phyloP scores from a whole-genome alignment of 75 land plant genomes.

The Larix kaempferi region DNA sequence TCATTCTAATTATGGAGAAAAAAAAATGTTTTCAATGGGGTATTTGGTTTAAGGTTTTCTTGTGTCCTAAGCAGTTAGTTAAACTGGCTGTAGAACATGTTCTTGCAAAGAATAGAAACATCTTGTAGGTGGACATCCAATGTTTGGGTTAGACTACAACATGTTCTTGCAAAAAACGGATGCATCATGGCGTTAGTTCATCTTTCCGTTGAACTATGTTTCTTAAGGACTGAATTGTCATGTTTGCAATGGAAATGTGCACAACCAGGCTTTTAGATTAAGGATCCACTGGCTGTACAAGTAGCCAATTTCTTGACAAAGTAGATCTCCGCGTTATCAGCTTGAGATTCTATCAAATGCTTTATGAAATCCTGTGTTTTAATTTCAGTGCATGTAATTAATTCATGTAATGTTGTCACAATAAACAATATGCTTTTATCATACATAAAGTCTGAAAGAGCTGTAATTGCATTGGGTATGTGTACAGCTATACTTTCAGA shows the following conservation, averaged over 20 bases:
- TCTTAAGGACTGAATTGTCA: neutral
- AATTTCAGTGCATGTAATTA: neutral
- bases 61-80: neutral
- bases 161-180: too few species aligned
- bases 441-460: neutral
- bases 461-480: too few species aligned
- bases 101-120: neutral
- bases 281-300: neutral
- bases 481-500: neutral
- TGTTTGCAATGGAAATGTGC: neutral
- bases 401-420: neutral
- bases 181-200: neutral
- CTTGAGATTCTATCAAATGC: slow-evolving; percentile 3
- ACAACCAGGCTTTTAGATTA: slow-evolving; percentile 1
- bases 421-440: neutral
- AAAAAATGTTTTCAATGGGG: neutral
- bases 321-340: neutral
- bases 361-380: neutral
- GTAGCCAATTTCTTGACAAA: slow-evolving; percentile 4
- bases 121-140: neutral
- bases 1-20: too few species aligned
- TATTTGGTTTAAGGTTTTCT: neutral
- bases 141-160: slow-evolving; percentile 3
- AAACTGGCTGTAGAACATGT: neutral
- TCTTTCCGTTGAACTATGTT: neutral